Conservation (phyloP, 2,329 filamentous ascomycete genomes). For the Stachybotrys chartarum region DNA sequence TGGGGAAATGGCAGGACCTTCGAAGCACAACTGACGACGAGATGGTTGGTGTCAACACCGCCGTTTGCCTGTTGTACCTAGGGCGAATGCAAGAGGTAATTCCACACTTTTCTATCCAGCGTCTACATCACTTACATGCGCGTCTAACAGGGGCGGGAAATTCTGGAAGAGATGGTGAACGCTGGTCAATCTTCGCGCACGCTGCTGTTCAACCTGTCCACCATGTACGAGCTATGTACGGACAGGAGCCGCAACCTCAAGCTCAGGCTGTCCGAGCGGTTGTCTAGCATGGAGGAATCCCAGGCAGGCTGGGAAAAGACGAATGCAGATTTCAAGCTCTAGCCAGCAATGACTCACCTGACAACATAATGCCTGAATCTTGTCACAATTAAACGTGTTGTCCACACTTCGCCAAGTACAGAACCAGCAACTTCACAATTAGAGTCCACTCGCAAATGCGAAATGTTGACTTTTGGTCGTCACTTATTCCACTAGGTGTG, state of each 20-base stretch:
- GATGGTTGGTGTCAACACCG: slow-evolving; percentile 74
- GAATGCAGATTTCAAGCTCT: slow-evolving; percentile 73
- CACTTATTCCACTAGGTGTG: too few species aligned
- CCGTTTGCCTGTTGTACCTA: slow-evolving; percentile 76
- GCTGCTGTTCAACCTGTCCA: slow-evolving; percentile 81
- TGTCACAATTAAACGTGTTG: too few species aligned
- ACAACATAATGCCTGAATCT: too few species aligned
- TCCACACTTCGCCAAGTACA: too few species aligned
- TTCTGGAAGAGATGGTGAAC: slow-evolving; percentile 61
- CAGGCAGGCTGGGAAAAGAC: slow-evolving; percentile 61
- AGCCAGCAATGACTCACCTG: background rate
- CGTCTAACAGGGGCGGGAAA: slow-evolving; percentile 46
- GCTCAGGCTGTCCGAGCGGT: slow-evolving; percentile 58
- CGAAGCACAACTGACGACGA: slow-evolving; percentile 43
- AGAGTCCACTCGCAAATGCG: too few species aligned
- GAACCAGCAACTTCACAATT: too few species aligned
- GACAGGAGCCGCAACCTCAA: slow-evolving; percentile 69
- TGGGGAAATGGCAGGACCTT: slow-evolving; percentile 52
- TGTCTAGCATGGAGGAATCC: slow-evolving; percentile 53
- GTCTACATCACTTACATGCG: background rate
- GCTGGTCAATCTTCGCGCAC: slow-evolving; percentile 64
- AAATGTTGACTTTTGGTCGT: too few species aligned
- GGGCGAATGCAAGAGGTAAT: slow-evolving; percentile 66
- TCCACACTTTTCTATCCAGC: slow-evolving; percentile 1
- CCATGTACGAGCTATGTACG: slow-evolving; percentile 85